phyloP scores from a whole-genome alignment of 1,139 yeast genomes.

The Schwanniomyces etchellsii region DNA sequence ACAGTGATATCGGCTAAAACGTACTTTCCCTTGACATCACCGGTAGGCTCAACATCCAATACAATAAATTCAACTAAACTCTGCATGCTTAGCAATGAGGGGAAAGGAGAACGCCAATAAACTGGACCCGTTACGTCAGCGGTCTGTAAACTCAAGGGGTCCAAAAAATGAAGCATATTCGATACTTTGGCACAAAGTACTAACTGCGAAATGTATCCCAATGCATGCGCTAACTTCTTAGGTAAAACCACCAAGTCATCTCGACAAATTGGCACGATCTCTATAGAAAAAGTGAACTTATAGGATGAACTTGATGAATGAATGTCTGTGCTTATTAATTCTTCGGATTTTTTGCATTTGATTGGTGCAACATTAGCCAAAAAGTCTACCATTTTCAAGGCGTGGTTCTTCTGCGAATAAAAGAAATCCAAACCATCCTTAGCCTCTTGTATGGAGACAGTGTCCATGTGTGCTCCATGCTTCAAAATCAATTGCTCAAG shows the following conservation, averaged over 20 bases:
- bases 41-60: constrained; percentile 91
- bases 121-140: constrained; percentile 74
- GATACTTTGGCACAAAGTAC: constrained; percentile 83
- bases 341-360: constrained; percentile 80
- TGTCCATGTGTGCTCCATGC: constrained; percentile 92
- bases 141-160: constrained; percentile 72
- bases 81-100: constrained; percentile 68
- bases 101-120: constrained; percentile 86
- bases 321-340: constrained; percentile 85
- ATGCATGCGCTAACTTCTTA: constrained; percentile 69
- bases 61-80: constrained; percentile 86
- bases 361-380: constrained; percentile 84
- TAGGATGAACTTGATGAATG: constrained; percentile 86
- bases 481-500: constrained; percentile 90
- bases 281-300: constrained; percentile 89
- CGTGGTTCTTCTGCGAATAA: constrained; percentile 85
- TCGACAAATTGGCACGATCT: constrained; percentile 94
- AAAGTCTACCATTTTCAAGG: constrained; percentile 90
- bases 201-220: constrained; percentile 80
- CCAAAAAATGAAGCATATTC: constrained; percentile 79
- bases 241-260: constrained; percentile 94
- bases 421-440: constrained; percentile 95
- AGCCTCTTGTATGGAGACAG: constrained; percentile 87
- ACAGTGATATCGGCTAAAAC: constrained; percentile 89
- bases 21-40: constrained; percentile 71